phyloP scores from a whole-genome alignment of 2,329 filamentous ascomycete species.

The Colletotrichum brevisporum region DNA sequence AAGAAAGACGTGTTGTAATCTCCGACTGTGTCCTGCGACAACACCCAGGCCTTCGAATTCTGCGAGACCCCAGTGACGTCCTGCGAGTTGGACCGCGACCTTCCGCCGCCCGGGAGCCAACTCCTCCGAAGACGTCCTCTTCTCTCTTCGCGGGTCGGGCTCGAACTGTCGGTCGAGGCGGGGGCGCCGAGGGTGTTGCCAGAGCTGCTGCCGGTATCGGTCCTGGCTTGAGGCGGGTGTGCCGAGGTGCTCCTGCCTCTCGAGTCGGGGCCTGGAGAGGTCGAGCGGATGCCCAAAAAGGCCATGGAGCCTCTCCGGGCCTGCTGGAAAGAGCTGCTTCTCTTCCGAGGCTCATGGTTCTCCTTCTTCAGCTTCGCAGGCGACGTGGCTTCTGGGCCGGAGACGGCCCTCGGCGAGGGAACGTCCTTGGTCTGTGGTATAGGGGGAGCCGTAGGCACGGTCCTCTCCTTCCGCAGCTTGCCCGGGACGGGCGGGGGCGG shows the following conservation, averaged over 20 bases:
- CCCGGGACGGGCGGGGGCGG: constrained; percentile 32
- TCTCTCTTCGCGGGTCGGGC: constrained; percentile 54
- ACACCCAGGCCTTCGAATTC: constrained; percentile 65
- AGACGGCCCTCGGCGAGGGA: constrained; percentile 26
- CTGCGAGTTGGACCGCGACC: constrained; percentile 66
- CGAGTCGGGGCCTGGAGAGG: constrained; percentile 53
- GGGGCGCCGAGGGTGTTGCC: constrained; percentile 44
- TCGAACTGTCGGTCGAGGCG: constrained; percentile 57
- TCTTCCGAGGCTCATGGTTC: constrained; percentile 46
- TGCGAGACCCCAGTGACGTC: constrained; percentile 46
- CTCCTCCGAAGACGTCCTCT: constrained; percentile 65
- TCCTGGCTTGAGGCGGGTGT: constrained; percentile 53
- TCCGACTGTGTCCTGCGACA: constrained; percentile 63
- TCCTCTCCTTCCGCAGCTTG: constrained; percentile 38
- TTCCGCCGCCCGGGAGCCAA: constrained; percentile 64
- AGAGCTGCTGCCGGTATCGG: constrained; percentile 43
- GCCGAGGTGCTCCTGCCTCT: constrained; percentile 65
- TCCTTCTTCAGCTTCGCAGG: constrained; percentile 52
- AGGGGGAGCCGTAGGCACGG: constrained; percentile 22
- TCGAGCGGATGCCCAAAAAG: constrained; percentile 45
- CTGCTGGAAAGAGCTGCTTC: constrained; percentile 52
- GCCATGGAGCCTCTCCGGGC: constrained; percentile 42
- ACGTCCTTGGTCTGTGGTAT: constrained; percentile 3
- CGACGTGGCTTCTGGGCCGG: constrained; percentile 15
- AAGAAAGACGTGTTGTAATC: constrained; percentile 71